Conservation (phyloP, 805 yeast genomes). For the Brettanomyces nanus region DNA sequence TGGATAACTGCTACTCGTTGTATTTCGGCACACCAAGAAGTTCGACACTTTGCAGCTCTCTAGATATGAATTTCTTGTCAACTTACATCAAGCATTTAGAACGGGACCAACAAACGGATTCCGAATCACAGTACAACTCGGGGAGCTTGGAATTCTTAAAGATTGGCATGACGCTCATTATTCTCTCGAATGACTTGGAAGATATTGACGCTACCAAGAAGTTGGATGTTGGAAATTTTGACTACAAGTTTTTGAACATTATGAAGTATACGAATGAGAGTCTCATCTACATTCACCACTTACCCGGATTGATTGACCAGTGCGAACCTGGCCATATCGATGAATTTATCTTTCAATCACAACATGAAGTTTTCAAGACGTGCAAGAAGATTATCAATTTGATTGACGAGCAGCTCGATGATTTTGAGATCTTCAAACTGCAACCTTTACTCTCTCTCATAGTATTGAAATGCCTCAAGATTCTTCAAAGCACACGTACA, state of each 20-base stretch:
- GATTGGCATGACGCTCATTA: slow-evolving; percentile 19
- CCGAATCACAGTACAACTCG: slow-evolving; percentile 4
- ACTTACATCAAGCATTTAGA: slow-evolving; percentile 11
- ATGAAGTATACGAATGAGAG: slow-evolving; percentile 19
- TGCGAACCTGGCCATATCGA: slow-evolving; percentile 7
- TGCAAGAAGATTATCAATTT: slow-evolving; percentile 20
- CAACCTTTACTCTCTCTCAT: slow-evolving; percentile 22
- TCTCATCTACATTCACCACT: slow-evolving; percentile 7
- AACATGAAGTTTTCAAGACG: slow-evolving; percentile 22
- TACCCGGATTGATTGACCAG: background rate
- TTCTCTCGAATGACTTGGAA: slow-evolving; percentile 13
- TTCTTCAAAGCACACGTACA: slow-evolving; percentile 11
- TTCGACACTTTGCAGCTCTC: slow-evolving; percentile 15
- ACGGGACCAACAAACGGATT: slow-evolving; percentile 3
- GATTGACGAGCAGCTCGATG: slow-evolving; percentile 25
- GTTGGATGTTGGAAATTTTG: slow-evolving; percentile 11
- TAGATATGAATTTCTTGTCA: slow-evolving; percentile 12
- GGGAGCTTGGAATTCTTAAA: slow-evolving; percentile 15
- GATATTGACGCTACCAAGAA: slow-evolving; percentile 10
- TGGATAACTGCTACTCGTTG: slow-evolving; percentile 46
- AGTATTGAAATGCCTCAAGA: slow-evolving; percentile 20
- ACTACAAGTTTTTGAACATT: slow-evolving; percentile 20
- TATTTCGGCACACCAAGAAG: slow-evolving; percentile 37
- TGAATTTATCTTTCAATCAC: slow-evolving; percentile 22
- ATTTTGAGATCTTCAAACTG: slow-evolving; percentile 18